phyloP scores from a whole-genome alignment of 1,284 basidiomycete species.

The Rhodotorula mucilaginosa region DNA sequence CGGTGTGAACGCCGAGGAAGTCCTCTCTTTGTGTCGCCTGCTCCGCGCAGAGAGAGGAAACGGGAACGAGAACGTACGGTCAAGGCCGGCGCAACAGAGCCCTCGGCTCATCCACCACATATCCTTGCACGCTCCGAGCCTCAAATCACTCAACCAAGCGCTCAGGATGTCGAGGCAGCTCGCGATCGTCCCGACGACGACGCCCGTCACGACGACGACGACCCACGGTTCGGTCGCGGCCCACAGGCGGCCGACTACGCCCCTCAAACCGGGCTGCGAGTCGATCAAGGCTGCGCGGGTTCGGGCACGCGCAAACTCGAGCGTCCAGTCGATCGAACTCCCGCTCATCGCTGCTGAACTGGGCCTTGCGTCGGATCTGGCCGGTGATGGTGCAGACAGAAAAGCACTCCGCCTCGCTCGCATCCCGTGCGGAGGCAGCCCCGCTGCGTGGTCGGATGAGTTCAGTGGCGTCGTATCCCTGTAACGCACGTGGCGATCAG shows the following conservation, averaged over 20 bases:
- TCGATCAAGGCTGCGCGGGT: not conserved
- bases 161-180: constrained; percentile 72
- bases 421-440: too few relatives aligned
- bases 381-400: too few relatives aligned
- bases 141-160: constrained; percentile 69
- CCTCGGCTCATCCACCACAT: constrained; percentile 72
- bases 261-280: constrained; percentile 14
- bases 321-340: constrained; percentile 61
- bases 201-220: constrained; percentile 59
- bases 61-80: constrained; percentile 55
- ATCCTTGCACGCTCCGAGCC: constrained; percentile 66
- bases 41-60: too few relatives aligned
- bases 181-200: constrained; percentile 58
- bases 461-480: too few relatives aligned
- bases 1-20: too few relatives aligned
- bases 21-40: too few relatives aligned
- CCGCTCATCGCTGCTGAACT: not conserved
- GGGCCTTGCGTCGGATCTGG: too few relatives aligned
- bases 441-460: too few relatives aligned
- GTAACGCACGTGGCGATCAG: too few relatives aligned
- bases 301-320: constrained; percentile 65
- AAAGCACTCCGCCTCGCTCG: too few relatives aligned
- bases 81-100: constrained; percentile 69
- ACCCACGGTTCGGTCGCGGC: constrained; percentile 66
- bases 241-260: constrained; percentile 55